Evolutionary conservation across 1,284 basidiomycete species (phyloP).

Genomic region (Fistulina hepatica): DNA sequence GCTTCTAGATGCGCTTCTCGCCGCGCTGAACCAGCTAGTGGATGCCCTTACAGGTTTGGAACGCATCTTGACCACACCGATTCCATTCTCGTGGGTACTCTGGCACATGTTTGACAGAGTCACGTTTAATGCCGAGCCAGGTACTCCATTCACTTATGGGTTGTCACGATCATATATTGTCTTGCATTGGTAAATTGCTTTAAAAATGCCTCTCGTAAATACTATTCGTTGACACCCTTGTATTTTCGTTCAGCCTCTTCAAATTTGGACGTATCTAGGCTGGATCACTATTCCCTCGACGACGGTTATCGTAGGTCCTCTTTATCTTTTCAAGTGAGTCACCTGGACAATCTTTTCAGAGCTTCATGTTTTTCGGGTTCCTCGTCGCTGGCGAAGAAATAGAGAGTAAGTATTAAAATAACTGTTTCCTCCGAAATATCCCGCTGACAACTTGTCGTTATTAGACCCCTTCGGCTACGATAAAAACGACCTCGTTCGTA

Average conservation of each 20-base stretch:
- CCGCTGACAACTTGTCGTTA: conserved; percentile 5
- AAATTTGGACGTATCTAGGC: conserved; percentile 47
- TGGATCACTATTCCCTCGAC: conserved; percentile 63
- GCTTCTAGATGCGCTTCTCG: conserved; percentile 39
- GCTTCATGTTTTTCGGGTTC: conserved; percentile 62
- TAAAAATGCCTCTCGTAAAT: too few relatives aligned
- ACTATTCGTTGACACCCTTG: conserved; percentile 1
- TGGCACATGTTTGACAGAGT: conserved; percentile 3
- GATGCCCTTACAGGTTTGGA: conserved; percentile 65
- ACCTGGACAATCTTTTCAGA: conserved; percentile 19
- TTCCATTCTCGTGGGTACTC: conserved; percentile 57
- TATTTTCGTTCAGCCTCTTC: conserved; percentile 42
- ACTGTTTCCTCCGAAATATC: conserved; percentile 7
- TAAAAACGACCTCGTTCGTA: conserved; percentile 54
- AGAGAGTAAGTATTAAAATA: conserved; percentile 37
- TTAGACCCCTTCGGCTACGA: conserved; percentile 37
- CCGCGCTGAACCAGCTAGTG: conserved; percentile 44
- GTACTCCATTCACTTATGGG: conserved; percentile 57
- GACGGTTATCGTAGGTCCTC: conserved; percentile 25
- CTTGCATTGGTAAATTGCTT: conserved; percentile 36
- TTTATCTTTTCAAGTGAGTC: not conserved
- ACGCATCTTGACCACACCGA: conserved; percentile 68
- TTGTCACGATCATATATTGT: conserved; percentile 48
- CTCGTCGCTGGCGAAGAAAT: conserved; percentile 61
- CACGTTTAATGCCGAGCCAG: conserved; percentile 21